Evolutionary conservation across 768 basidiomycete species (phyloP).

Genomic region (Mycena latifolia): DNA sequence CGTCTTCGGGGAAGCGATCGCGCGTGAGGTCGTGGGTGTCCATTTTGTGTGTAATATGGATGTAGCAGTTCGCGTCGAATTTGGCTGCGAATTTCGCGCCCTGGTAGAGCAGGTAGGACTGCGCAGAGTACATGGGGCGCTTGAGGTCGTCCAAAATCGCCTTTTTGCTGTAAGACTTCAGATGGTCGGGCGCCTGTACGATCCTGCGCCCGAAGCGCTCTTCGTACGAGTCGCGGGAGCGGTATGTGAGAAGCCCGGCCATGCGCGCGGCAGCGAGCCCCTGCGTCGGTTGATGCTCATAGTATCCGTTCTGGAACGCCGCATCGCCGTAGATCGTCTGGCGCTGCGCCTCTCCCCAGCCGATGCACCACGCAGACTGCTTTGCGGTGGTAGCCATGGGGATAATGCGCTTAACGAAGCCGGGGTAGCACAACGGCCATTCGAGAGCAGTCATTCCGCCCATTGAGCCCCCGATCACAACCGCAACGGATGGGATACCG

Average conservation of each 20-base stretch:
- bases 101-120: slow-evolving; percentile 97
- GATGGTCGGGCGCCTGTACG: slow-evolving; percentile 44
- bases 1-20: slow-evolving; percentile 52
- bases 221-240: slow-evolving; percentile 94
- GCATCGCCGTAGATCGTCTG: slow-evolving; percentile 97
- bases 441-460: slow-evolving; percentile 98
- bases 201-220: slow-evolving; percentile 89
- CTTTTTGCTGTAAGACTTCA: slow-evolving; percentile 34
- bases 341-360: slow-evolving; percentile 97
- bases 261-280: slow-evolving; percentile 95
- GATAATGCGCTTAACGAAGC: slow-evolving; percentile 87
- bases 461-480: slow-evolving; percentile 98
- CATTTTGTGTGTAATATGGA: slow-evolving; percentile 85
- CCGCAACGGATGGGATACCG: slow-evolving; percentile 85
- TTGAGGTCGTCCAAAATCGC: slow-evolving; percentile 70
- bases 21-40: slow-evolving; percentile 94
- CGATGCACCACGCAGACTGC: slow-evolving; percentile 99
- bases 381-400: slow-evolving; percentile 94
- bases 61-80: slow-evolving; percentile 98
- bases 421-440: slow-evolving; percentile 93
- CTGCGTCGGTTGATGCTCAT: slow-evolving; percentile 77
- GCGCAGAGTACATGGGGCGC: slow-evolving; percentile 85
- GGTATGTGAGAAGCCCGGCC: slow-evolving; percentile 94
- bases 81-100: slow-evolving; percentile 95
- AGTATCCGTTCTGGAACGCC: slow-evolving; percentile 88